These are phyloP conservation scores for Baorangia bicolor DNA, from an alignment of 768 basidiomycete genomes.

Conservation along the genomic window DNA sequence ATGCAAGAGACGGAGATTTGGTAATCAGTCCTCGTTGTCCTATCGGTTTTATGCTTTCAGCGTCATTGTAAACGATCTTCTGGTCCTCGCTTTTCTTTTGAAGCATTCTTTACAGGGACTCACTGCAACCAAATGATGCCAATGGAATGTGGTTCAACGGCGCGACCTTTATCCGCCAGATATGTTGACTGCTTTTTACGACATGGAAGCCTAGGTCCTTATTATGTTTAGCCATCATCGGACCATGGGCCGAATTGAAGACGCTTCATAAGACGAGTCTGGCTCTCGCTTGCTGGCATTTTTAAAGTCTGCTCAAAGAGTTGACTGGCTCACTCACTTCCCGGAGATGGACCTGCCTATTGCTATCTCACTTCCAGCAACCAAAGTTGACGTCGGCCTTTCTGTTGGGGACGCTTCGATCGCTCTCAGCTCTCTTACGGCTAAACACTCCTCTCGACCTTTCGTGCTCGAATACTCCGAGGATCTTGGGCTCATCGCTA, in stretches of 20 bases:
- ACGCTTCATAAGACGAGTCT: not conserved
- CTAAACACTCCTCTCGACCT: not conserved
- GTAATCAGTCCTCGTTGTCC: not conserved
- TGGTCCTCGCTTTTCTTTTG: not conserved
- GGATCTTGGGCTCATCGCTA: not conserved
- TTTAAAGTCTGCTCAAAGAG: not conserved
- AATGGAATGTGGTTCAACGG: not conserved
- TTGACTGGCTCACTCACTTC: not conserved
- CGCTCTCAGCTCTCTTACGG: constrained; percentile 1
- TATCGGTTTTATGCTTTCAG: not conserved
- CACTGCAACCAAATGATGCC: not conserved
- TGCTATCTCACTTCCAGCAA: not conserved
- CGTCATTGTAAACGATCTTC: not conserved
- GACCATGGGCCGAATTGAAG: not conserved
- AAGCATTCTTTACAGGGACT: not conserved
- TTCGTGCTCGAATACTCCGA: constrained; percentile 3
- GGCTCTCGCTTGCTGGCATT: not conserved
- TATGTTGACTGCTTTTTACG: not conserved
- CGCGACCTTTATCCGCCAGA: not conserved
- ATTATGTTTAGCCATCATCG: not conserved
- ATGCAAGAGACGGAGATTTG: not conserved
- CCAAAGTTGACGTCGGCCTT: not conserved
- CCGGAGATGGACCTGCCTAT: not conserved
- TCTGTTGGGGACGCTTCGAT: not conserved
- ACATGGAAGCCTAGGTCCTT: not conserved